These are phyloP conservation scores for Sanguinoderma infundibulare DNA, from an alignment of 1,284 basidiomycete species.

Conservation along the genomic window DNA sequence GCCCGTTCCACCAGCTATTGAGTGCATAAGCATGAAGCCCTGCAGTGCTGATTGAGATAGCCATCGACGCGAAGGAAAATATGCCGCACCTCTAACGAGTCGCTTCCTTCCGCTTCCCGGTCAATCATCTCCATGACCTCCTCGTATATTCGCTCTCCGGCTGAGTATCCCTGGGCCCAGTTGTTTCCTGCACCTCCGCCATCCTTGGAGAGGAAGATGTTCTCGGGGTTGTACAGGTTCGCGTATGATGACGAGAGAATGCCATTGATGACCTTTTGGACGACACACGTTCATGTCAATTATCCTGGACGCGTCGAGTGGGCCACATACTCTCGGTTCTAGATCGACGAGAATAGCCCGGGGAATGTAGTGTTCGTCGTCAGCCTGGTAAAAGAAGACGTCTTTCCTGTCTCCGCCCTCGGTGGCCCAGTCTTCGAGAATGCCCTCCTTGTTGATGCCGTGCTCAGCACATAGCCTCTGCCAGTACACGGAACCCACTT, in stretches of 20 bases:
- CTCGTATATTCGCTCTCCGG: slow-evolving; percentile 92
- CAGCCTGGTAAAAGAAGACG: slow-evolving; percentile 99
- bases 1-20: slow-evolving; percentile 98
- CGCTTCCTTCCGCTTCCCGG: slow-evolving; percentile 97
- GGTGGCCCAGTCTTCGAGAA: slow-evolving; percentile 93
- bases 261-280: slow-evolving; percentile 88
- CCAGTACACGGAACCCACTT: slow-evolving; percentile 94
- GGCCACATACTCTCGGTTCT: slow-evolving; percentile 85
- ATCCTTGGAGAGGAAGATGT: slow-evolving; percentile 94
- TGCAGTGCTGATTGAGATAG: slow-evolving; percentile 39
- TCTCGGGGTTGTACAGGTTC: slow-evolving; percentile 97
- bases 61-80: background rate
- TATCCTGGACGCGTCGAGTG: background rate
- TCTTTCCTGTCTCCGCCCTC: slow-evolving; percentile 97
- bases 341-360: slow-evolving; percentile 96
- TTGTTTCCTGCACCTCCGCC: slow-evolving; percentile 99
- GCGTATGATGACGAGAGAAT: slow-evolving; percentile 93
- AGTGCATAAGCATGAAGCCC: slow-evolving; percentile 99
- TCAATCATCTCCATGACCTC: slow-evolving; percentile 99
- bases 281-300: background rate
- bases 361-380: slow-evolving; percentile 99
- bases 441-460: slow-evolving; percentile 92
- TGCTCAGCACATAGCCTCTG: slow-evolving; percentile 95
- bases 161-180: slow-evolving; percentile 94
- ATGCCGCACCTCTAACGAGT: slow-evolving; percentile 86